Conservation (phyloP, 257 asterid genomes). For the Salvia miltiorrhiza region DNA sequence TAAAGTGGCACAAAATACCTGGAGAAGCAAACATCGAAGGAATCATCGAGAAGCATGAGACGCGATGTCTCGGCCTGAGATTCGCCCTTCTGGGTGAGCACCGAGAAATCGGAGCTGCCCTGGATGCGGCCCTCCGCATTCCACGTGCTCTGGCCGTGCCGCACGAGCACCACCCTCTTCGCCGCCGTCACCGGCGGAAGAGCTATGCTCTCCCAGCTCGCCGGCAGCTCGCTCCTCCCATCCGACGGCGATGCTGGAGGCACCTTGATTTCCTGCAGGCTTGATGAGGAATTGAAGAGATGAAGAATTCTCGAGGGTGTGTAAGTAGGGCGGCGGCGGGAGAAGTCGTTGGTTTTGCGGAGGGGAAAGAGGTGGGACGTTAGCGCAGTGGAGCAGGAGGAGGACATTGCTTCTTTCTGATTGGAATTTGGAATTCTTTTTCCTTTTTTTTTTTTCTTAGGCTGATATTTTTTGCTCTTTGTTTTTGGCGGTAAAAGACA, state of each 20-base stretch:
- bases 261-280: constrained; percentile 28
- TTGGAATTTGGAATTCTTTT: neutral
- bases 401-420: constrained; percentile 36
- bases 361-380: constrained; percentile 31
- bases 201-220: constrained; percentile 44
- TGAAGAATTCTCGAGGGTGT: neutral
- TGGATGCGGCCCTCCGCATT: constrained; percentile 97
- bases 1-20: constrained; percentile 34
- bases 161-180: constrained; percentile 83
- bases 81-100: constrained; percentile 81
- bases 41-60: constrained; percentile 85
- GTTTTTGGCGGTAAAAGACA: constrained; percentile 42
- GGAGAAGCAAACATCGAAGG: constrained; percentile 82
- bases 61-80: constrained; percentile 92
- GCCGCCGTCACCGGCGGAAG: constrained; percentile 64
- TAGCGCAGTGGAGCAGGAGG: constrained; percentile 31
- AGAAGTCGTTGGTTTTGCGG: constrained; percentile 22
- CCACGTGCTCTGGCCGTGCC: constrained; percentile 99
- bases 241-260: constrained; percentile 18
- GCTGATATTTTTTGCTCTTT: neutral
- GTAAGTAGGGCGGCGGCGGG: constrained; percentile 18
- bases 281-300: constrained; percentile 34
- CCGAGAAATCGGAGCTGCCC: constrained; percentile 89
- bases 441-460: neutral
- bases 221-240: constrained; percentile 23